Evolutionary conservation across 75 land plant species (phyloP), one percentile per base, ranked within the genome.

Genomic region (Selaginella tamariscina): DNA sequence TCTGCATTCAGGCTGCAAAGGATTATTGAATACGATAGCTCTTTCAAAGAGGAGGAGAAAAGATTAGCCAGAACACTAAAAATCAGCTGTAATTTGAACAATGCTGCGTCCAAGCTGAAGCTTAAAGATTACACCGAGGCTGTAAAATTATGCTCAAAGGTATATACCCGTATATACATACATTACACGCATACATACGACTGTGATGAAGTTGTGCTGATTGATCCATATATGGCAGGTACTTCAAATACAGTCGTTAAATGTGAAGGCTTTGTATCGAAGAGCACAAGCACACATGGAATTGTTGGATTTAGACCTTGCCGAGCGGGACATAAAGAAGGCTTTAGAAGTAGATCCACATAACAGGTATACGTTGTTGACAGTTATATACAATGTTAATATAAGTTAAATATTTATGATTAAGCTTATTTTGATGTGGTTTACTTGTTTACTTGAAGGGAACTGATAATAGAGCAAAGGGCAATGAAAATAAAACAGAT

Each of bases 31-130:
- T 79, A 80, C 68, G 97, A 91, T 56, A 71, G 75, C 13, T 70
- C 83, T 0, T 91, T 88, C 64, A 59, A 70, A 5, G 93, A 85
- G 2, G 97, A 88, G 27, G 94, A 91, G 79, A 91, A 91, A 69
- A 82, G 82, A 68, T 82, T 78, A 39, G 72, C 85, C 11, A 86
- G 82, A 68, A 73, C 70, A 13, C 32, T 91, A 22, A 91, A 84
- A 57, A 68, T 79, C 1, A 56, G 83, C 44, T 84, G 93, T 74
- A 86, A 91, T 55, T 79, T 91, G 32, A 91, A 91, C 54, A 70
- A 84, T 86, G 97, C 97, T 5, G 97, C 97, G 1, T 91, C 94
- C 73, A 88, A 91, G 73, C 76, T 91, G 64, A 91, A 91, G 69
- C 70, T 91, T 30, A 89, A 81, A 44, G 85, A 86, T 1, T 88